Evolutionary conservation across 345 rosid species (phyloP).

Genomic region (Litchi chinensis): DNA sequence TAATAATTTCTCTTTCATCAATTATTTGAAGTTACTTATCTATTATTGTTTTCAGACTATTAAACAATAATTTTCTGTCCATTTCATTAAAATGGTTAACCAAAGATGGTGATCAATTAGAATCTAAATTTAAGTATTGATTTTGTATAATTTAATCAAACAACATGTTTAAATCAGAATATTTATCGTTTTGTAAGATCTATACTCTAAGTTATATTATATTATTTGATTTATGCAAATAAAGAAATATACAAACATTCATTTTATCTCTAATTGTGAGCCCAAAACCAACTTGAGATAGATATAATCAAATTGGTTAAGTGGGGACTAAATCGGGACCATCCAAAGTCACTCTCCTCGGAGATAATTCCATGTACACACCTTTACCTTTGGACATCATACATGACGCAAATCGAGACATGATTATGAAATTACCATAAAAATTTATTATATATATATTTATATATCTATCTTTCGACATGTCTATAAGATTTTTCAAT

Average conservation of each 20-base stretch:
- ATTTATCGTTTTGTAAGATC: too few species aligned
- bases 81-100: too few species aligned
- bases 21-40: too few species aligned
- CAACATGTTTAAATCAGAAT: too few species aligned
- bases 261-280: background rate
- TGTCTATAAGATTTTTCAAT: too few species aligned
- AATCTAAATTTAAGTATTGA: too few species aligned
- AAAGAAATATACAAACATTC: background rate
- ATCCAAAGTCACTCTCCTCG: background rate
- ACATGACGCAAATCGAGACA: background rate
- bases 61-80: background rate
- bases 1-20: too few species aligned
- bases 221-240: background rate
- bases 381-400: constrained; percentile 1
- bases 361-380: background rate
- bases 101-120: too few species aligned
- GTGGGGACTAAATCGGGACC: constrained; percentile 24
- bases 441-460: too few species aligned
- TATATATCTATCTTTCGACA: too few species aligned
- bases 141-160: too few species aligned
- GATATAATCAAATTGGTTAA: constrained; percentile 4
- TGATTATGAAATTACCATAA: background rate
- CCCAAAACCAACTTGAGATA: background rate
- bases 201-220: background rate
- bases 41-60: background rate